Evolutionary conservation across 495 filamentous ascomycete species (phyloP), one percentile per base, ranked within the genome.

Genomic region (Penicillium soppii): DNA sequence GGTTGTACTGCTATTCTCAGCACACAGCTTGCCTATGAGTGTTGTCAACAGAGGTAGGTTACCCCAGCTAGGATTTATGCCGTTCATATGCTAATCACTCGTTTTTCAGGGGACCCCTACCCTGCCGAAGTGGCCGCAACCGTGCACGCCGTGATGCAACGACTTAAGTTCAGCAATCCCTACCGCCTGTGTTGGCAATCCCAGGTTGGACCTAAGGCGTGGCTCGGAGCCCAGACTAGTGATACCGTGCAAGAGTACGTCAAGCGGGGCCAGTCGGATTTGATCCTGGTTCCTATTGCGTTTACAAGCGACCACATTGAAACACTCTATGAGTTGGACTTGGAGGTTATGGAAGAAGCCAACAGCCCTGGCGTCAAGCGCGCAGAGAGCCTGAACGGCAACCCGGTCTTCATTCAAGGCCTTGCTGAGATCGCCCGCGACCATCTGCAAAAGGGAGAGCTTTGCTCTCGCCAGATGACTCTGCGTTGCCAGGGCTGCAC

Each of bases 231-330:
- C 25, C 95, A 97, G 68, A 97, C 95, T 1, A 82, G 82, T 54
- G 83, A 84, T 52, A 92, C 95, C 0, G 95, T 99, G 12, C 81
- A 90, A 63, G 76, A 88, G 27, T 96, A 96, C 61, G 86, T 97
- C 47, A 83, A 88, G 61, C 90, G 94, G 65, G 92, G 91, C 2
- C 87, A 96, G 63, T 92, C 86, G 23, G 90, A 99, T 61, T 74
- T 99, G 23, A 77, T 97, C 6, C 78, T 99, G 3, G 91, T 99
- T 52, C 95, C 95, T 1, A 94, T 99, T 50, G 95, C 95, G 8
- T 99, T 99, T 63, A 99, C 95, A 1, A 94, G 89, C 43, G 95
- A 99, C 59, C 95, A 99, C 61, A 99, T 99, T 57, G 95, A 99
- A 70, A 99, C 95, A 2, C 78, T 99, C 2, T 96, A 87, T 65